Evolutionary conservation across 139 green algal species (phyloP).

Genomic region (Micractinium sp.): DNA sequence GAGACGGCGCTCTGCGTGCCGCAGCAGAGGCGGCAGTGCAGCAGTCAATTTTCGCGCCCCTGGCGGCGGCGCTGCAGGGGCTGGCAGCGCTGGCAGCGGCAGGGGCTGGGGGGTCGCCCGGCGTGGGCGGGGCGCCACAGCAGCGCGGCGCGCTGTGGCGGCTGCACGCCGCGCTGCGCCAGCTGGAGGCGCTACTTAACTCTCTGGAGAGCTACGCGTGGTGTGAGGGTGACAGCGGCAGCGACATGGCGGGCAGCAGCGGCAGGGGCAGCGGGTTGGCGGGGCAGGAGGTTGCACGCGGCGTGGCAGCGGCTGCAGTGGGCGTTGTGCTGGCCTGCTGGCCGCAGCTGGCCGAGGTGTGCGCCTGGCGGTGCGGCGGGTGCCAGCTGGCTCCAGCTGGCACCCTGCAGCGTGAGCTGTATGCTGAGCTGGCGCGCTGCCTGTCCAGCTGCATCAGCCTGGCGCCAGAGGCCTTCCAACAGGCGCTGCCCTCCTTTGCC

Average conservation of each 20-base stretch:
- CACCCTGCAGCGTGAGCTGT: neutral
- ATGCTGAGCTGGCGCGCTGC: slow-evolving; percentile 3
- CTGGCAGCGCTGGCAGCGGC: neutral
- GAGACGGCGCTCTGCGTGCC: neutral
- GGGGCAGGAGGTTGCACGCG: neutral
- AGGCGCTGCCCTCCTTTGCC: neutral
- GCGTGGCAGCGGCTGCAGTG: slow-evolving; percentile 4
- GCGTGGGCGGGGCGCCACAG: neutral
- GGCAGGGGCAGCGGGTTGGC: neutral
- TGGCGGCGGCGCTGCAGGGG: slow-evolving; percentile 12
- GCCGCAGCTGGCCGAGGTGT: slow-evolving; percentile 16
- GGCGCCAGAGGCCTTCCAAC: neutral
- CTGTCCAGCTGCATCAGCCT: slow-evolving; percentile 14
- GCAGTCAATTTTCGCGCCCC: neutral
- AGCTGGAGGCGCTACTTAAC: slow-evolving; percentile 38
- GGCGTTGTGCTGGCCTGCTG: slow-evolving; percentile 17
- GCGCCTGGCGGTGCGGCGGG: neutral
- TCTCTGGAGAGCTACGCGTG: slow-evolving; percentile 23
- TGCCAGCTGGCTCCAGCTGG: neutral
- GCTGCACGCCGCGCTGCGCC: slow-evolving; percentile 14
- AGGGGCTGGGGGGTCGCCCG: neutral
- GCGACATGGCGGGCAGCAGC: neutral
- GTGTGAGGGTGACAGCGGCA: neutral
- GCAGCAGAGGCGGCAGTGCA: slow-evolving; percentile 12
- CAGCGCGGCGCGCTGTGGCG: neutral